Evolutionary conservation across 441 rosid genomes (phyloP), one percentile per base, ranked within the genome.

Genomic region (Francoa sonchifolia): DNA sequence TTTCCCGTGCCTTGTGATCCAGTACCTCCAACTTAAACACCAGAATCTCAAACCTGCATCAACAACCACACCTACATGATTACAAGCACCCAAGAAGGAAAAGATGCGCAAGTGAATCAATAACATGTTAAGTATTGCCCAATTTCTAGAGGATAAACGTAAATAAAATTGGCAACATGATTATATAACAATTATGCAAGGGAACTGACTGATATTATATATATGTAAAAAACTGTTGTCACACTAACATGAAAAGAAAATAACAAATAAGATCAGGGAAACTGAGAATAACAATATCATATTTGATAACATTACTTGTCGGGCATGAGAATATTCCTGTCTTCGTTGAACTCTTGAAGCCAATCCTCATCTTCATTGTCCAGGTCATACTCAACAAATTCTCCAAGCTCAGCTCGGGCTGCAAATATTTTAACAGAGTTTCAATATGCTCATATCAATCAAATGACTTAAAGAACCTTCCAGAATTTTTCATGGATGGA

Each of bases 351-450:
- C 17, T 74, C 82, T 8, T 51, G 40, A 67, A 90, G 84, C 96
- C 99, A 90, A 54, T 83, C 95, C 59, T 90, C 99, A 61, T 90
- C 96, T 47, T 90, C 99, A 56, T 90, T 90, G 59, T 86, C 94
- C 46, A 90, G 62, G 72, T 90, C 96, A 54, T 86, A 90, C 71
- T 90, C 99, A 44, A 90, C 79, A 71, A 90, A 86, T 13, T 90
- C 96, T 26, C 95, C 99, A 59, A 90, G 68, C 73, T 86, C 95
- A 21, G 96, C 75, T 52, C 96, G 68, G 42, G 94, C 99, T 86
- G 67, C 69, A 69, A 49, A 68, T 4, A 28, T 47, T 15, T 12
- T 16, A 22, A 42, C 7, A 30, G 8, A 40, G 25, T 21, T 35
- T 18, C 11, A 52, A 21, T 15, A 53, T 11, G 35, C 2, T 30